phyloP scores from a whole-genome alignment of 2,329 filamentous ascomycete species.

The Elsinoe fawcettii region DNA sequence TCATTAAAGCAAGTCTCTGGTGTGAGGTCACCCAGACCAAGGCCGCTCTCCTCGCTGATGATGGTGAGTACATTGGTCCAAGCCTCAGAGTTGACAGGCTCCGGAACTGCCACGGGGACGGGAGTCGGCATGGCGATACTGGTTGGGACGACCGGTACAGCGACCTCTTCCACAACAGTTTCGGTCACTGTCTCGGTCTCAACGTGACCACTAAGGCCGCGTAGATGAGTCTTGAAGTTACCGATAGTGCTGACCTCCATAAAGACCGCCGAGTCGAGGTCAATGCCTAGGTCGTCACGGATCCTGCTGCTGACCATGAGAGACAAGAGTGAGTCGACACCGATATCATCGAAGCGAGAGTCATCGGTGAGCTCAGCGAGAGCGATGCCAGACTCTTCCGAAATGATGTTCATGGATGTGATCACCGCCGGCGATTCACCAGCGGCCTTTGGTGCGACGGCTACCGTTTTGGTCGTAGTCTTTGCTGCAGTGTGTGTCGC shows the following conservation, averaged over 20 bases:
- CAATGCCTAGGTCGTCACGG: conserved; percentile 21
- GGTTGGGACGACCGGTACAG: neutral
- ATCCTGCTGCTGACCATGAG: conserved; percentile 22
- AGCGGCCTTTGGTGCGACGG: conserved; percentile 21
- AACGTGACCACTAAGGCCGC: conserved; percentile 12
- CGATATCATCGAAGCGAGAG: conserved; percentile 23
- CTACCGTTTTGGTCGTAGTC: conserved; percentile 13
- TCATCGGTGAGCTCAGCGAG: conserved; percentile 25
- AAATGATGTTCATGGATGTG: conserved; percentile 20
- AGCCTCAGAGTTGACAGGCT: neutral
- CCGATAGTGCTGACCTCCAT: conserved; percentile 13
- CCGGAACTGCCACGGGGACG: neutral
- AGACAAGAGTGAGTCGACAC: conserved; percentile 25
- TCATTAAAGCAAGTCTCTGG: conserved; percentile 25
- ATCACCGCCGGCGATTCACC: conserved; percentile 29
- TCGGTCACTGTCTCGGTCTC: conserved; percentile 13
- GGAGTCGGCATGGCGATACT: neutral
- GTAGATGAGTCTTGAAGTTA: conserved; percentile 15
- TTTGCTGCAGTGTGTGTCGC: conserved; percentile 11
- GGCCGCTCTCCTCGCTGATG: conserved; percentile 27
- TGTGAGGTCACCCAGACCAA: conserved; percentile 24
- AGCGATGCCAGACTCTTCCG: conserved; percentile 26
- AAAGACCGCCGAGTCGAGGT: conserved; percentile 19
- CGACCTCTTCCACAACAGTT: conserved; percentile 13
- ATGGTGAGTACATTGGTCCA: conserved; percentile 18